phyloP scores from a whole-genome alignment of 2,329 filamentous ascomycete genomes.

The Diaporthe sp. region DNA sequence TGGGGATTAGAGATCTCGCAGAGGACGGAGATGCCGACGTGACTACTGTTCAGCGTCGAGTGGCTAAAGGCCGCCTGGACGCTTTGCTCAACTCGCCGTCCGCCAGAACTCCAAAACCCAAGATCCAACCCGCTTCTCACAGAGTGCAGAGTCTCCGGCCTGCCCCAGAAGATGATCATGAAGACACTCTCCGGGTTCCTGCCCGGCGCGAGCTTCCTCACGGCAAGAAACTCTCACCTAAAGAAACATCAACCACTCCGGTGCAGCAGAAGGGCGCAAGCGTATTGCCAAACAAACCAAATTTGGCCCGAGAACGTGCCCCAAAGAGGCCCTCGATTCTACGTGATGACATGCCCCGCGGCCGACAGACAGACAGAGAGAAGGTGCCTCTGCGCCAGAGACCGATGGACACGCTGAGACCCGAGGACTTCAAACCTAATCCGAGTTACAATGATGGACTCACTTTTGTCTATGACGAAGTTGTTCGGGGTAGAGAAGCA shows the following conservation, averaged over 20 bases:
- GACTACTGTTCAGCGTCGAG: constrained; percentile 20
- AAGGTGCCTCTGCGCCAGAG: constrained; percentile 65
- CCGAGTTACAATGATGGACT: constrained; percentile 78
- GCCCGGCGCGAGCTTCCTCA: constrained; percentile 22
- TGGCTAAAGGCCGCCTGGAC: constrained; percentile 33
- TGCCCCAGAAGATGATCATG: neutral
- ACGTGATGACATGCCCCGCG: constrained; percentile 39
- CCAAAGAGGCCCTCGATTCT: constrained; percentile 39
- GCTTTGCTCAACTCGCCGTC: constrained; percentile 36
- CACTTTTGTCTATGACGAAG: constrained; percentile 80
- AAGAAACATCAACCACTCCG: neutral
- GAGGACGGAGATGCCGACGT: constrained; percentile 33
- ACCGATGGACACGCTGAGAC: constrained; percentile 68
- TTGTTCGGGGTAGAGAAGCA: constrained; percentile 78
- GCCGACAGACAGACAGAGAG: constrained; percentile 25
- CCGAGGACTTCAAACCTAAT: constrained; percentile 88
- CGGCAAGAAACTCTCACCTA: neutral
- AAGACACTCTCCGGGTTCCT: neutral
- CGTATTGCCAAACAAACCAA: neutral
- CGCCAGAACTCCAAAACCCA: neutral
- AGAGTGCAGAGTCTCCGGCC: constrained; percentile 1
- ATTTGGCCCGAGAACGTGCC: neutral
- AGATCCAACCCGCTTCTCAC: neutral
- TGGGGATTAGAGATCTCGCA: constrained; percentile 37
- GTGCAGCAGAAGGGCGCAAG: constrained; percentile 3